Evolutionary conservation across 2,329 filamentous ascomycete genomes (phyloP), one percentile per base, ranked within the genome.

Genomic region (Didymella sp.): DNA sequence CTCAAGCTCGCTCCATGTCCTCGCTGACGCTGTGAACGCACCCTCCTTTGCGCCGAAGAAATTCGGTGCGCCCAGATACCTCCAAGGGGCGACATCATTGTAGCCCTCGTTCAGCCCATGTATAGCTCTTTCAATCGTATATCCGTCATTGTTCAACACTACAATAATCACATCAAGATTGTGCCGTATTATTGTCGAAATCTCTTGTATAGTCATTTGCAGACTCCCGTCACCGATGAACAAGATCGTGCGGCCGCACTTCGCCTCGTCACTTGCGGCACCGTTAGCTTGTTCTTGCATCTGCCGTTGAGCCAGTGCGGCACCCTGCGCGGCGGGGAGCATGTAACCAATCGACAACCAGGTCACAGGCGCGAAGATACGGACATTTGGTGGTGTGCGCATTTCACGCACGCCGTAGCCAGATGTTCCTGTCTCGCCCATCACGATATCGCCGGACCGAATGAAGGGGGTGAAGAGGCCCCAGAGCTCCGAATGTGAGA

Each of bases 381-480:
- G 54, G 4, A 59, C 59, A 21, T 56, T 58, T 2, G 51, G 24
- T 38, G 60, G 60, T 22, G 59, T 59, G 17, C 43, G 58, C 60
- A 62, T 62, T 28, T 62, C 60, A 22, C 60, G 57, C 5, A 59
- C 58, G 9, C 2, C 58, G 31, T 57, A 60, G 19, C 48, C 53
- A 6, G 58, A 49, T n/a, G 85, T 88, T 5, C 85, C 85, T 0
- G 85, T 85, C 68, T 87, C 85, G 4, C 80, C 80, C 41, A 87
- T 76, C 15, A 87, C 64, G 35, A 87, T 81, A 63, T 87, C 85
- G 5, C 81, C 81, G 1, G 79, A 72, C 9, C 74, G 75, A 57
- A 87, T 70, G 69, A 85, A 79, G 9, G 75, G 76, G 42, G 73
- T 78, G 24, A 83, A 71, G 12, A 76, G 69, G 37, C 76, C 76